Evolutionary conservation across 2,329 filamentous ascomycete genomes (phyloP).

Genomic region (Trichoderma citrinoviride): DNA sequence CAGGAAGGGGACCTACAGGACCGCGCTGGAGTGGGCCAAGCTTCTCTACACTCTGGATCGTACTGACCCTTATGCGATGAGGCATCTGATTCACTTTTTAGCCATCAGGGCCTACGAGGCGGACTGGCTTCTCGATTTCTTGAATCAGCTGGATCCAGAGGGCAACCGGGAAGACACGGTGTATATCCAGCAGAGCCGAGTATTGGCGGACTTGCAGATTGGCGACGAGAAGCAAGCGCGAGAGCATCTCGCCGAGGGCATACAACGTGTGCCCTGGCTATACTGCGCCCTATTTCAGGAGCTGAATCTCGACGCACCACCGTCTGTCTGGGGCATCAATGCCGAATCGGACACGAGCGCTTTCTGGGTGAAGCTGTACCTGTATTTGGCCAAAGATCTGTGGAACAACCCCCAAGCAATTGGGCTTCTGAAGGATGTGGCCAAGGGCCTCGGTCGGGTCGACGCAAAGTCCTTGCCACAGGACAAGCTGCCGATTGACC

Average conservation of each 20-base stretch:
- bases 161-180: conserved; percentile 45
- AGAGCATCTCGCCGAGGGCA: conserved; percentile 62
- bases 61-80: conserved; percentile 78
- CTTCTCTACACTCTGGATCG: conserved; percentile 73
- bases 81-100: conserved; percentile 77
- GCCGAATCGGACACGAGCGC: conserved; percentile 60
- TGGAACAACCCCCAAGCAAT: conserved; percentile 79
- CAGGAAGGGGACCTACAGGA: conserved; percentile 90
- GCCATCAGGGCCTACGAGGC: conserved; percentile 79
- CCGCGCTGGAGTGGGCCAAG: conserved; percentile 91
- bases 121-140: conserved; percentile 70
- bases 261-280: conserved; percentile 78
- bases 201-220: conserved; percentile 71
- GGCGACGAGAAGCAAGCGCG: conserved; percentile 65
- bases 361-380: conserved; percentile 73
- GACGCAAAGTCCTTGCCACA: conserved; percentile 40
- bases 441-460: conserved; percentile 51
- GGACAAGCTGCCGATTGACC: conserved; percentile 41
- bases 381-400: conserved; percentile 72
- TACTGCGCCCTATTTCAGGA: conserved; percentile 78
- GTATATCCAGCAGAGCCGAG: conserved; percentile 74
- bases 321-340: conserved; percentile 76
- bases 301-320: conserved; percentile 73
- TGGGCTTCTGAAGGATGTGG: conserved; percentile 66
- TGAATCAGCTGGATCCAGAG: conserved; percentile 44